These are phyloP conservation scores for Skeletonema menzelii DNA, from an alignment of 108 stramenopile genomes.

Conservation along the genomic window DNA sequence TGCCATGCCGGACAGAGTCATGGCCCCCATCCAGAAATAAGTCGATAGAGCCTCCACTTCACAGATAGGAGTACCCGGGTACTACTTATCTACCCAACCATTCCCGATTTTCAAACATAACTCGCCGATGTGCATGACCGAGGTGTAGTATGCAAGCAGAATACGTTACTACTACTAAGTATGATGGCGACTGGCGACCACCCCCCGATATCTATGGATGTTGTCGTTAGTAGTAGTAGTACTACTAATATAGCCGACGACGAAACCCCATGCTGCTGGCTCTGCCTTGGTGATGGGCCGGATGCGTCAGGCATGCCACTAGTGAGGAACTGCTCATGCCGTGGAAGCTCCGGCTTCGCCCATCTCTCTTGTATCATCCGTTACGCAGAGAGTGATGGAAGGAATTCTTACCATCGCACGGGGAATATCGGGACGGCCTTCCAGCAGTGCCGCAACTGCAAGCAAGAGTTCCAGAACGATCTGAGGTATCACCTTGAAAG, in stretches of 20 bases:
- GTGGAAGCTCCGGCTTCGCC: slow-evolving; percentile 10
- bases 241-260: neutral
- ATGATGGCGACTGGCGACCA: too few species aligned
- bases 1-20: too few species aligned
- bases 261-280: slow-evolving; percentile 3
- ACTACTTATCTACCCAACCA: too few species aligned
- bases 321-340: neutral
- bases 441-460: neutral
- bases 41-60: too few species aligned
- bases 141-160: too few species aligned
- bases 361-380: neutral
- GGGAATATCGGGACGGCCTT: neutral
- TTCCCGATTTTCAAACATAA: too few species aligned
- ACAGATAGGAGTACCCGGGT: too few species aligned
- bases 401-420: neutral
- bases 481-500: neutral
- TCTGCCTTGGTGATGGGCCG: neutral
- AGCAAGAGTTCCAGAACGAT: neutral
- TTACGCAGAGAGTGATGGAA: neutral
- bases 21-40: too few species aligned
- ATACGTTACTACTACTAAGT: too few species aligned
- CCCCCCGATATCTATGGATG: too few species aligned
- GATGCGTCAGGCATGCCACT: neutral
- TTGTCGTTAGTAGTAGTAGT: too few species aligned
- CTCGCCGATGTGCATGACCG: too few species aligned